Evolutionary conservation across 306 rosid species (phyloP), one percentile per base, ranked within the genome.

Genomic region (Corylus avellana): DNA sequence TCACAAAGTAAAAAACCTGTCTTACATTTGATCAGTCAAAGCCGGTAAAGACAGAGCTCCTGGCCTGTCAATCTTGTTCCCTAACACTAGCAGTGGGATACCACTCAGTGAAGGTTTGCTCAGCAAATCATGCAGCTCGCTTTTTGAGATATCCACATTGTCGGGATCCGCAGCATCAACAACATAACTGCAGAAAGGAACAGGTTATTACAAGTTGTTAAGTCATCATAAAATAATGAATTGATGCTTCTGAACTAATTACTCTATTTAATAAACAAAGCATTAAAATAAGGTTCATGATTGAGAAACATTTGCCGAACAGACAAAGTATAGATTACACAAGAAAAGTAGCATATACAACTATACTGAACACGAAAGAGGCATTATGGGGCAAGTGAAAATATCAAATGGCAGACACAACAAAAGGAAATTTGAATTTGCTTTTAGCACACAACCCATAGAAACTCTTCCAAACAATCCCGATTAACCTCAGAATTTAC

Each of bases 121-220:
- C 87, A 91, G 80, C 79, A 91, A 82, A 86, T 93, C 98, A 84
- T 90, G 98, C 80, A 93, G 98, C 76, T 93, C 98, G 55, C 93
- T 86, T 84, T 58, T 91, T 67, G 98, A 93, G 73, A 80, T 87
- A 83, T 83, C 83, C 77, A 93, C 86, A 75, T 90, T 93, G 75
- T 93, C 97, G 17, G 90, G 91, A 86, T 93, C 97, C 37, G 98
- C 98, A 71, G 94, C 98, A 91, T 93, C 98, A 80, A 93, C 97
- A 77, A 93, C 98, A 77, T 93, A 93, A 67, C 98, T 93, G 88
- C 83, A 82, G 79, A 35, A 85, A 80, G 73, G 5, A 80, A 35
- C 78, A 83, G 51, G 79, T 42, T 20, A 51, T 29, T 6, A 29
- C 55, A 76, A 44, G 62, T 81, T 29, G 22, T 68, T 14, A 55